Evolutionary conservation across 2,329 filamentous ascomycete species (phyloP), one percentile per base, ranked within the genome.

Genomic region (Ceratocystis papillata): DNA sequence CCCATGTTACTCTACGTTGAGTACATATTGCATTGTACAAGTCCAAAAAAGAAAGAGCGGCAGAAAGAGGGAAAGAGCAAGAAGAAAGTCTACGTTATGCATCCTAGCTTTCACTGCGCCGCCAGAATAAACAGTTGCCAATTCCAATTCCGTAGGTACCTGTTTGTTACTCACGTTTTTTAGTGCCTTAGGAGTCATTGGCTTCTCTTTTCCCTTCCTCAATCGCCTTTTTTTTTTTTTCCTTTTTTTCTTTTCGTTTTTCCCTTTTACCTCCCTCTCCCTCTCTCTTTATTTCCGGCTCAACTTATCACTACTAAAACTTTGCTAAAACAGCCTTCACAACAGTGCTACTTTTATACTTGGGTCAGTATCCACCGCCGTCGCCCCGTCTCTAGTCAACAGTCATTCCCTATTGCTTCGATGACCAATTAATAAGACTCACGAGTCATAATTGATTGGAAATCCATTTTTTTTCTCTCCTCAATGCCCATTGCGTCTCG

Each of bases 381-480:
- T 15, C 10, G 22, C 48, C 48, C 22, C 25, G 48, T 25, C 10
- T 41, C 37, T 41, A 3, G 37, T 41, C 37, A 41, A 62, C 22
- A 30, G 41, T 45, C 57, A 48, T 62, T 8, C 30, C 41, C 37
- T 41, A 15, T 41, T 41, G 12, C 37, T 15, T 41, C 37, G 37
- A 41, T 41, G 37, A 30, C 46, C 44, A 62, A 28, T 62, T 28
- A 62, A 53, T 53, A 25, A 22, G 48, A 53, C 48, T 53, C 48
- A 53, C 48, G 6, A 53, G 44, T 37, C 63, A 41, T 64, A 17
- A 25, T 50, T 45, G 44, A 57, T 57, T 15, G 44, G 15, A n/a
- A 53, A 46, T n/a, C 30, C 57, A 25, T 53, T 64, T 57, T 45
- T 45, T 64, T 53, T 53, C n/a, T 53, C 44, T 33, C 17, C 30